Base-by-base conservation (phyloP, 164 flowering plant genomes). In the Piper longum region DNA sequence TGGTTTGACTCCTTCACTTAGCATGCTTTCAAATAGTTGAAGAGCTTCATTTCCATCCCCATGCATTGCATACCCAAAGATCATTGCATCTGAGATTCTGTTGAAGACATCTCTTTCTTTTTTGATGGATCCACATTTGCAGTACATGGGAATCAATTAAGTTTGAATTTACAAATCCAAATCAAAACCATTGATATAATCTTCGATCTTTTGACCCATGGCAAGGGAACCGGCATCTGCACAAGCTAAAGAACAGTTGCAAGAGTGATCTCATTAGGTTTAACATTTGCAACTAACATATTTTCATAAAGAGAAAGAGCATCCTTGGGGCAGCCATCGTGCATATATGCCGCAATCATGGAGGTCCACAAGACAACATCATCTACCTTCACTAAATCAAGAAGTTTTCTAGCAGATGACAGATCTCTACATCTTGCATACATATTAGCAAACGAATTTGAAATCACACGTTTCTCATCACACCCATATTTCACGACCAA, bases 161-260 rank as follows among this genome's bases (percentile, higher is more conserved):
- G 76, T 69, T 26, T 54, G 67, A 45, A 73, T 59, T 40, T 60
- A 65, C 41, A 64, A 51, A 69, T 73, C 72, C n/a, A 62, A 66
- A 5, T 26, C 66, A 12, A 73, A 16, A 16, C 63, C 72, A 55
- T 60, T 42, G 16, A 63, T 64, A 55, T 66, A 66, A 26, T 57
- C 11, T 48, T 66, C 59, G 40, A 63, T 45, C 54, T 66, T 67
- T 57, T 19, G 60, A 12, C 76, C 78, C 68, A 69, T 56, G 18
- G 62, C 57, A 54, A 78, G 61, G 41, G 81, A 75, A 36, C 81
- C 78, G 41, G 75, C 59, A 64, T 73, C 78, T 19, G 81, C 78
- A 71, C 78, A 75, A 60, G 78, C 78, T 41, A 73, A 40, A 78
- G 70, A 7, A 70, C 67, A 16, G 70, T 63, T 7, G 70, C 64